These are phyloP conservation scores for Pleurotus platypus DNA, from an alignment of 768 basidiomycete species.

Conservation along the genomic window DNA sequence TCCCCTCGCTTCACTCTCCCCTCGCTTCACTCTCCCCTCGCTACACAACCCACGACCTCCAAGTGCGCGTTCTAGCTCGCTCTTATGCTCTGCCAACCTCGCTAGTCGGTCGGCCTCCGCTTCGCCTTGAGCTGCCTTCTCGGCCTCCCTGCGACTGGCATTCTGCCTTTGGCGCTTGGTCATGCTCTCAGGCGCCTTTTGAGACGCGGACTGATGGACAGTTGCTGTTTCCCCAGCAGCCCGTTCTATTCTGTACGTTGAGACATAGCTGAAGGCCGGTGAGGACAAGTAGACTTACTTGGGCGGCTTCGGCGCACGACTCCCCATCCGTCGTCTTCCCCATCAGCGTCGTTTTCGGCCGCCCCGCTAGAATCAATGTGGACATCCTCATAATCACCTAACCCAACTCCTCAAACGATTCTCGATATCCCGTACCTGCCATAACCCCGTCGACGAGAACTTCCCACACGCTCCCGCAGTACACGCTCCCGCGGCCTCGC, in stretches of 20 bases:
- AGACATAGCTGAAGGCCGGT: background rate
- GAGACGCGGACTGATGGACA: slow-evolving; percentile 5
- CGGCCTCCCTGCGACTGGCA: slow-evolving; percentile 50
- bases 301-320: slow-evolving; percentile 55
- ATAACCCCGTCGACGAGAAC: too few relatives aligned
- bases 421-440: too few relatives aligned
- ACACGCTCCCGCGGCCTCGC: too few relatives aligned
- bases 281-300: slow-evolving; percentile 26
- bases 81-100: slow-evolving; percentile 53
- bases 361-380: slow-evolving; percentile 28
- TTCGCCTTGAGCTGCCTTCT: slow-evolving; percentile 55
- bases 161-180: slow-evolving; percentile 75
- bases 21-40: too few relatives aligned
- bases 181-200: slow-evolving; percentile 38
- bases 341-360: slow-evolving; percentile 52
- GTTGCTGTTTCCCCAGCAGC: background rate
- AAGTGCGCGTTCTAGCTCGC: slow-evolving; percentile 52
- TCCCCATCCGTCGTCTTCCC: slow-evolving; percentile 79
- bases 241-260: slow-evolving; percentile 13
- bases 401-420: too few relatives aligned
- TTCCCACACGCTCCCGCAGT: too few relatives aligned
- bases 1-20: too few relatives aligned
- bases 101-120: slow-evolving; percentile 49
- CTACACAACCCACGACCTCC: too few relatives aligned
- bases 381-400: slow-evolving; percentile 74